A percentile compares a stretch with the other conserved stretches of the same genome.
Evolutionary conservation across 1,284 basidiomycete genomes (phyloP).

Genomic region (Volvariella surrecta): DNA sequence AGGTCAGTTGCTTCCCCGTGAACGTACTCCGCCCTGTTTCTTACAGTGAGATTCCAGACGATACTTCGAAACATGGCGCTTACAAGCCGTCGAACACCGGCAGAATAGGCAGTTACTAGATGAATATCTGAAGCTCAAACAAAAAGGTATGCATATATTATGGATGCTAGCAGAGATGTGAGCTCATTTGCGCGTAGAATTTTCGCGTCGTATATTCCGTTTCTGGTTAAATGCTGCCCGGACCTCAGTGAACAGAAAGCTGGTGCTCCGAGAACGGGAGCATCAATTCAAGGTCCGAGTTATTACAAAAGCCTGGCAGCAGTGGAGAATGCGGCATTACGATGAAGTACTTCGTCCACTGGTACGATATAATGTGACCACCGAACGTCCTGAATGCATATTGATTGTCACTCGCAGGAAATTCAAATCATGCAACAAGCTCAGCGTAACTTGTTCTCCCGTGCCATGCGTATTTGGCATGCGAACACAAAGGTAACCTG

Average conservation of each 20-base stretch:
- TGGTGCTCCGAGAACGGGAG: conserved; percentile 51
- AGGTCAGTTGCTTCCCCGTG: too few species aligned
- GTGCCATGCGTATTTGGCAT: conserved; percentile 65
- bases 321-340: conserved; percentile 63
- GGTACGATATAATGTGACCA: conserved; percentile 30
- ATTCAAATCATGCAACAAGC: conserved; percentile 46
- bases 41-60: conserved; percentile 24
- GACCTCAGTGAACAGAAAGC: conserved; percentile 45
- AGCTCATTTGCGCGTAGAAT: conserved; percentile 34
- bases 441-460: conserved; percentile 51
- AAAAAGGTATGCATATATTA: conserved; percentile 52
- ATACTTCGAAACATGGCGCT: conserved; percentile 63
- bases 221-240: conserved; percentile 60
- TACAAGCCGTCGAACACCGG: conserved; percentile 46
- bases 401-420: conserved; percentile 35
- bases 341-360: conserved; percentile 54
- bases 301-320: conserved; percentile 57
- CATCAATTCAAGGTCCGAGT: conserved; percentile 45
- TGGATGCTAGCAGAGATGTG: not conserved
- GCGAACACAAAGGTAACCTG: conserved; percentile 58
- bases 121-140: conserved; percentile 69
- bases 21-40: not conserved
- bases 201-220: conserved; percentile 55
- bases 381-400: not conserved
- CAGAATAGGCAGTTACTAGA: conserved; percentile 72